Evolutionary conservation across 202 grass and related monocot species (phyloP).

Genomic region (Setaria viridis): DNA sequence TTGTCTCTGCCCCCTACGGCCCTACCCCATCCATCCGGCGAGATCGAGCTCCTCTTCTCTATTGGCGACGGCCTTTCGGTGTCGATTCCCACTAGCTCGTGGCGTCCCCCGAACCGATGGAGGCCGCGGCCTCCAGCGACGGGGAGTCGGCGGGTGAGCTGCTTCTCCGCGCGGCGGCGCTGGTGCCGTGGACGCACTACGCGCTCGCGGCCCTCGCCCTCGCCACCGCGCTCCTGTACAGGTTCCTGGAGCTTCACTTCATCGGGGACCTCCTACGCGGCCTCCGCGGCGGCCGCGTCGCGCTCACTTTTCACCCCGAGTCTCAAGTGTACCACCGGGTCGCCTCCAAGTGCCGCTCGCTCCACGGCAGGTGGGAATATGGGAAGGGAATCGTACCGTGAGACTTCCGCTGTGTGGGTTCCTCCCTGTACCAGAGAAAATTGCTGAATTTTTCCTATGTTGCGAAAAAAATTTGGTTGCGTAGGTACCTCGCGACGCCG

Average conservation of each 20-base stretch:
- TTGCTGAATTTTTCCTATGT: not conserved
- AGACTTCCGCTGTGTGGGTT: not conserved
- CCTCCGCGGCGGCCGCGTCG: conserved; percentile 66
- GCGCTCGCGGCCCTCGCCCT: conserved; percentile 47
- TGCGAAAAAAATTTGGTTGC: not conserved
- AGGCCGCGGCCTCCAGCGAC: conserved; percentile 1
- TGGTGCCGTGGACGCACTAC: conserved; percentile 64
- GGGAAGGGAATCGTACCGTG: not conserved
- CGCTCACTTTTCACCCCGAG: conserved; percentile 75
- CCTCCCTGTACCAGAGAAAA: not conserved
- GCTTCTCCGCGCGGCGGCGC: conserved; percentile 61
- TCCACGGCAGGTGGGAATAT: conserved; percentile 71
- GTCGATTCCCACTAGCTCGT: not conserved
- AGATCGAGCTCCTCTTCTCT: not conserved
- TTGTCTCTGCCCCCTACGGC: too few species aligned
- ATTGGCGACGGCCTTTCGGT: not conserved
- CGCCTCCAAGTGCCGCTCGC: conserved; percentile 72
- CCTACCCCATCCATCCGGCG: not conserved
- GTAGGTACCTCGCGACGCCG: conserved; percentile 83
- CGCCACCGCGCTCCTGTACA: conserved; percentile 62
- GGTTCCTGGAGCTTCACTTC: conserved; percentile 83
- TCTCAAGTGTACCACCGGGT: conserved; percentile 79
- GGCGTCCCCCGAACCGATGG: conserved; percentile 38
- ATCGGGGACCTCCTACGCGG: conserved; percentile 66
- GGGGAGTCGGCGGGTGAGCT: conserved; percentile 51